phyloP scores from a whole-genome alignment of 805 yeast species.

The Yamadazyma kitorensis region DNA sequence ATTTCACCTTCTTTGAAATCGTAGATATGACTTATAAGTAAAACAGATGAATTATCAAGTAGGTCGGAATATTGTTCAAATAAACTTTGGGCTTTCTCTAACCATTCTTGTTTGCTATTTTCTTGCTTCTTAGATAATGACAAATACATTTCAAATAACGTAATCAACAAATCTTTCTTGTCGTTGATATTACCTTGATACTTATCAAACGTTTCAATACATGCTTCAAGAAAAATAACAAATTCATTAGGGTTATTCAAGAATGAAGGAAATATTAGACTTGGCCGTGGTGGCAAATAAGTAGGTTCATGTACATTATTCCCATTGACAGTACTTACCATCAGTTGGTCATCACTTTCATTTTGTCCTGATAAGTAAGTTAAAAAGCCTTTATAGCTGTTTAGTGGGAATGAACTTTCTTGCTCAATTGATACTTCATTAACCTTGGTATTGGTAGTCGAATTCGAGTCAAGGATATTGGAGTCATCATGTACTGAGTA shows the following conservation, averaged over 20 bases:
- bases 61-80: constrained; percentile 45
- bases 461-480: not conserved
- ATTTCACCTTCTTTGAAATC: constrained; percentile 51
- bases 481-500: constrained; percentile 46
- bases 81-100: constrained; percentile 56
- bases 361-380: constrained; percentile 24
- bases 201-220: constrained; percentile 71
- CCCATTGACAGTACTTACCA: constrained; percentile 5
- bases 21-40: constrained; percentile 57
- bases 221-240: constrained; percentile 89
- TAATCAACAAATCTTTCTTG: constrained; percentile 67
- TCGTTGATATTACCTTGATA: constrained; percentile 73
- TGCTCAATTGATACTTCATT: not conserved
- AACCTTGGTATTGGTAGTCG: not conserved
- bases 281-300: constrained; percentile 89
- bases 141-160: constrained; percentile 80
- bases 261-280: constrained; percentile 82
- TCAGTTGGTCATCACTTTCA: constrained; percentile 13
- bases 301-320: constrained; percentile 45
- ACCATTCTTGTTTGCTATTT: constrained; percentile 47
- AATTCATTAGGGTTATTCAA: constrained; percentile 84
- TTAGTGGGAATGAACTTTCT: constrained; percentile 23
- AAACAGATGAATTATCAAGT: constrained; percentile 54
- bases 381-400: constrained; percentile 31
- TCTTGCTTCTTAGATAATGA: constrained; percentile 47